These are phyloP conservation scores for Scedosporium aurantiacum DNA, from an alignment of 2,329 filamentous ascomycete species.

Conservation along the genomic window DNA sequence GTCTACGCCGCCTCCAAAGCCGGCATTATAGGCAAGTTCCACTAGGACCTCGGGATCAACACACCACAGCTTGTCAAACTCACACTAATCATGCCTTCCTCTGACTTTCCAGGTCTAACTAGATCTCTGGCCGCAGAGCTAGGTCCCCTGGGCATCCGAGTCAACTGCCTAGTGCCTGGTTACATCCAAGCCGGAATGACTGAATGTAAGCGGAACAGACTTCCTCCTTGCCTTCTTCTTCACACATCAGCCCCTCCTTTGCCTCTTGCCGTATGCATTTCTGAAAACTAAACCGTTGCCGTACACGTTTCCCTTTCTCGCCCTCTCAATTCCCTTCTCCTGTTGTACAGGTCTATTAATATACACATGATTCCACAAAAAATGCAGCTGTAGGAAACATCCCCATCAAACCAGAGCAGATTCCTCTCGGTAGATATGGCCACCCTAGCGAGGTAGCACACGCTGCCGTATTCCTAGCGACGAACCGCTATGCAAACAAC, in stretches of 20 bases:
- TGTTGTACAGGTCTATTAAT: constrained; percentile 6
- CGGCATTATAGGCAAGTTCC: constrained; percentile 53
- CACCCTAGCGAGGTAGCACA: constrained; percentile 64
- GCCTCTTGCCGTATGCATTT: background rate
- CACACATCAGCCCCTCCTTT: background rate
- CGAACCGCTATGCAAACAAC: constrained; percentile 76
- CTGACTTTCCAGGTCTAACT: constrained; percentile 45
- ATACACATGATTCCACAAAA: background rate
- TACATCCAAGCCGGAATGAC: constrained; percentile 80
- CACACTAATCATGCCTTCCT: background rate
- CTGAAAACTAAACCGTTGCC: background rate
- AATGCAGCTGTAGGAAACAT: background rate
- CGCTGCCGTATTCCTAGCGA: constrained; percentile 65
- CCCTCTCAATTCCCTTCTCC: background rate
- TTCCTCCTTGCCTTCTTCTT: background rate
- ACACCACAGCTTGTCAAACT: background rate
- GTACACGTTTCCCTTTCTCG: background rate
- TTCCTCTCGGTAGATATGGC: constrained; percentile 48
- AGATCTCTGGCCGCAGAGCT: constrained; percentile 54
- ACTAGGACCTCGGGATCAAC: background rate
- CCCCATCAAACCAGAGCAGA: constrained; percentile 11
- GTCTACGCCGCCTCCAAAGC: constrained; percentile 74
- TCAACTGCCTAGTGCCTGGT: constrained; percentile 72
- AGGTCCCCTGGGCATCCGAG: constrained; percentile 51
- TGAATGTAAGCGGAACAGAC: constrained; percentile 35